Evolutionary conservation across 163 green algal species (phyloP).

Genomic region (Scenedesmus sp.): DNA sequence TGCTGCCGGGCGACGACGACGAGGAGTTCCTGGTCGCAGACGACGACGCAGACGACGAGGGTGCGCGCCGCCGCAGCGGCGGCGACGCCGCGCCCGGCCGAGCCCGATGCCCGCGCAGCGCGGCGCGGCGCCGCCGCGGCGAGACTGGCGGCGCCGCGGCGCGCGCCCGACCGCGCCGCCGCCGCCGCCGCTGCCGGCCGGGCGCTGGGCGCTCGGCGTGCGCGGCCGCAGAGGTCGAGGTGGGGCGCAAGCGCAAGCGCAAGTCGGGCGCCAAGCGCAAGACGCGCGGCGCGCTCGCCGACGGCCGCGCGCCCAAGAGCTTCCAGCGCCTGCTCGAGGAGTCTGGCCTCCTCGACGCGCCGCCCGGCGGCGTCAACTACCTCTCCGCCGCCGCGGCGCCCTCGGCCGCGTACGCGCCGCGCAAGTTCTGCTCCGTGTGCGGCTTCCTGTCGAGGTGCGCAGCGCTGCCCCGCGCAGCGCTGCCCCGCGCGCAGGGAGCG

Average conservation of each 20-base stretch:
- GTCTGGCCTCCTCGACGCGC: slow-evolving; percentile 65
- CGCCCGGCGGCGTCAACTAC: slow-evolving; percentile 66
- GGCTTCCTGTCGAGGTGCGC: slow-evolving; percentile 66
- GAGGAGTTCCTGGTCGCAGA: slow-evolving; percentile 73
- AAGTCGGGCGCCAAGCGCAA: slow-evolving; percentile 63
- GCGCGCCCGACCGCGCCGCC: too few relatives aligned
- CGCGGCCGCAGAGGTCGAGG: slow-evolving; percentile 22
- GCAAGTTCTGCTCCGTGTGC: slow-evolving; percentile 86
- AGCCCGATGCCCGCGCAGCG: background rate
- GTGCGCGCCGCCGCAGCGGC: too few relatives aligned
- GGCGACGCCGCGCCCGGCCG: background rate
- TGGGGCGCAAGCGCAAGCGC: slow-evolving; percentile 51
- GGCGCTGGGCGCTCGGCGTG: too few relatives aligned
- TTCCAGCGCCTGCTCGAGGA: slow-evolving; percentile 77
- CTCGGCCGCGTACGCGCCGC: slow-evolving; percentile 48
- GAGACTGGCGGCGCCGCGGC: too few relatives aligned
- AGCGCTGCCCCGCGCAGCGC: background rate
- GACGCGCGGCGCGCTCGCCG: slow-evolving; percentile 57
- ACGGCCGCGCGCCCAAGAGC: slow-evolving; percentile 59
- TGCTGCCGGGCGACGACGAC: slow-evolving; percentile 62
- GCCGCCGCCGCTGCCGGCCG: background rate
- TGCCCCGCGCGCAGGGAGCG: background rate
- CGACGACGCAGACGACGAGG: slow-evolving; percentile 52
- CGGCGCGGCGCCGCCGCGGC: too few relatives aligned
- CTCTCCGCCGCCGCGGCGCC: slow-evolving; percentile 71